phyloP scores from a whole-genome alignment of 768 basidiomycete genomes.

The Floccularia luteovirens region DNA sequence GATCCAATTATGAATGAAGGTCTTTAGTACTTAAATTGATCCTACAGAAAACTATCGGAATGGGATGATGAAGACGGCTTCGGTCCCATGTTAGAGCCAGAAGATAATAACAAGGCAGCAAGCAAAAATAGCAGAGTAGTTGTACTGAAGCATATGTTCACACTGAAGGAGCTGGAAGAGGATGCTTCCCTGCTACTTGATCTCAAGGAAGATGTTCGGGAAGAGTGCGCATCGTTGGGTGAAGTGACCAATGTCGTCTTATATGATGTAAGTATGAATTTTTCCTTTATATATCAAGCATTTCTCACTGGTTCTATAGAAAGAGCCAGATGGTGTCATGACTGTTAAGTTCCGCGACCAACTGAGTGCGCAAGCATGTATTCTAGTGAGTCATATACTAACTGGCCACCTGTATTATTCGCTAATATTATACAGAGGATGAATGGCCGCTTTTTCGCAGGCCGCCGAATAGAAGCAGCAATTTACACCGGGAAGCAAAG shows the following conservation, averaged over 20 bases:
- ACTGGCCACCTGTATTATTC: not conserved
- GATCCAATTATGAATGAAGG: slow-evolving; percentile 8
- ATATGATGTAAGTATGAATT: slow-evolving; percentile 70
- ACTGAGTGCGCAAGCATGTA: slow-evolving; percentile 88
- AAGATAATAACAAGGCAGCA: slow-evolving; percentile 34
- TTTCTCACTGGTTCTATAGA: slow-evolving; percentile 33
- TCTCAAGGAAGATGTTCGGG: slow-evolving; percentile 93
- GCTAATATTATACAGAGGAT: slow-evolving; percentile 58
- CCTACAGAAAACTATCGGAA: slow-evolving; percentile 74
- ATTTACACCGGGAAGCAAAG: slow-evolving; percentile 77
- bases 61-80: slow-evolving; percentile 96
- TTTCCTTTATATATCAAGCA: slow-evolving; percentile 1
- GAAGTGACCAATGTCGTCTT: slow-evolving; percentile 94
- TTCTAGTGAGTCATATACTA: slow-evolving; percentile 42
- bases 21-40: slow-evolving; percentile 1
- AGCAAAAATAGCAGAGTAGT: slow-evolving; percentile 73
- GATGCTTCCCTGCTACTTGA: slow-evolving; percentile 84
- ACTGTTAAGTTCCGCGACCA: slow-evolving; percentile 94
- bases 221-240: slow-evolving; percentile 84
- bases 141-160: slow-evolving; percentile 95
- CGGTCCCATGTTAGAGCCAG: slow-evolving; percentile 58
- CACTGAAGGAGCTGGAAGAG: slow-evolving; percentile 74
- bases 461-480: slow-evolving; percentile 73
- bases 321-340: slow-evolving; percentile 91
- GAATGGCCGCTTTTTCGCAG: slow-evolving; percentile 88